Evolutionary conservation across 2,329 filamentous ascomycete species (phyloP), one percentile per base, ranked within the genome.

Genomic region (Fusarium setosum): DNA sequence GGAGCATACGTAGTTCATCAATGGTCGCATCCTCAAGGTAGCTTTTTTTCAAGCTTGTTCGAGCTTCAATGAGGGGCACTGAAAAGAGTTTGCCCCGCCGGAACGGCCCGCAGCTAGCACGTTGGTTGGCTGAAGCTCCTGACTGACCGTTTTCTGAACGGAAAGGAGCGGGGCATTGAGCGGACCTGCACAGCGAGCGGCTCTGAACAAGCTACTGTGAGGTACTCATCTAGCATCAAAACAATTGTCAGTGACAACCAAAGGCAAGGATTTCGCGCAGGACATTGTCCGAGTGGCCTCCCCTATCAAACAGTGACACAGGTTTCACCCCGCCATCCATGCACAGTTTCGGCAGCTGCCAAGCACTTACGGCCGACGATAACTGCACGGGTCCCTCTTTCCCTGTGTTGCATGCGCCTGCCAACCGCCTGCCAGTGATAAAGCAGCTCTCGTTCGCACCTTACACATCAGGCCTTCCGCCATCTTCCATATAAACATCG

Each of bases 31-130:
- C 26, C 26, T 29, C 26, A 29, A 3, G 6, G 21, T 3, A 38
- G 9, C 26, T 47, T 18, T n/a, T n/a, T n/a, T 26, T 24, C 5
- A 18, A 37, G 21, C 45, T 38, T 49, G 29, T 8, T 4, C 9
- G 17, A 42, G 26, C 23, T 42, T 50, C 41, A 37, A 45, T 40
- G 51, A 54, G 51, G 51, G 51, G 51, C 40, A 23, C 10, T 7
- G 5, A 35, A 24, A 20, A 42, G 31, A 26, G 20, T 20, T 11
- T 50, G 63, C 56, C 57, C 68, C 64, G 61, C 64, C 67, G 69
- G 69, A 64, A 68, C 69, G 69, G 69, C 59, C 68, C 69, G 69
- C 67, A 64, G 54, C 6, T 48, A 31, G 37, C n/a, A 53, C 55
- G 45, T 11, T 65, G 63, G 55, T 61, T 67, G 64, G 64, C 44